Evolutionary conservation across 352 stramenopile genomes (phyloP).

Genomic region (Globisporangium nodosum): DNA sequence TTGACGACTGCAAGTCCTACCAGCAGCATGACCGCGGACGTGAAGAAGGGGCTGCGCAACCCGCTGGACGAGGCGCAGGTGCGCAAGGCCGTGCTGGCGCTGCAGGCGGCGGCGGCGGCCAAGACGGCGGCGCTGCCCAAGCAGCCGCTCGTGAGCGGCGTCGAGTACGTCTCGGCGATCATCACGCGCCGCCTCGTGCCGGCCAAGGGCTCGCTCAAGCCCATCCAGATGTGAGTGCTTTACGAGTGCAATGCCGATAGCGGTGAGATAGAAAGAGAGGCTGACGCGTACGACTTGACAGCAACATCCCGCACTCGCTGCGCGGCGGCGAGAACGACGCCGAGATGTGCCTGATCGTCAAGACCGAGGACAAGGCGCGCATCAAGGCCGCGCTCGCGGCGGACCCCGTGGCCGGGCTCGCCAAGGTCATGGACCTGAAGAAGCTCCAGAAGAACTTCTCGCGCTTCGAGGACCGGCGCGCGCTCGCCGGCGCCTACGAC

Average conservation of each 20-base stretch:
- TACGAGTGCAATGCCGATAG: too few species aligned
- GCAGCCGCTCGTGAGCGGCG: slow-evolving; percentile 50
- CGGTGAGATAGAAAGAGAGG: not conserved
- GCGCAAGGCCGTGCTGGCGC: slow-evolving; percentile 58
- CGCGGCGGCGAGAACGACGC: slow-evolving; percentile 36
- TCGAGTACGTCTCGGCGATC: slow-evolving; percentile 61
- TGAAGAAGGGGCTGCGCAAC: slow-evolving; percentile 63
- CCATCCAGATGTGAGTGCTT: slow-evolving; percentile 51
- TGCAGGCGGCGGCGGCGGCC: slow-evolving; percentile 56
- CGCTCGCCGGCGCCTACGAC: slow-evolving; percentile 65
- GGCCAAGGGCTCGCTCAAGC: slow-evolving; percentile 63
- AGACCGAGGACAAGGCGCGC: slow-evolving; percentile 79
- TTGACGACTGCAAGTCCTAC: not conserved
- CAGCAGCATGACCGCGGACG: slow-evolving; percentile 11
- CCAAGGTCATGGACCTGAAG: slow-evolving; percentile 78
- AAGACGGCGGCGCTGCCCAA: slow-evolving; percentile 43
- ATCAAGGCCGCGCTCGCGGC: slow-evolving; percentile 66
- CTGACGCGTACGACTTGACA: slow-evolving; percentile 12
- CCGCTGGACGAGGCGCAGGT: slow-evolving; percentile 70
- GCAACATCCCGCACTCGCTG: slow-evolving; percentile 53
- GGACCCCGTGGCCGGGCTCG: slow-evolving; percentile 49
- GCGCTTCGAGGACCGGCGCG: slow-evolving; percentile 69
- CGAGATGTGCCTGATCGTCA: slow-evolving; percentile 79
- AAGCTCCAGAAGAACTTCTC: slow-evolving; percentile 80
- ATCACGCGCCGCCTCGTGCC: slow-evolving; percentile 69